phyloP scores from a whole-genome alignment of 306 rosid genomes.

The Acacia melanoxylon region DNA sequence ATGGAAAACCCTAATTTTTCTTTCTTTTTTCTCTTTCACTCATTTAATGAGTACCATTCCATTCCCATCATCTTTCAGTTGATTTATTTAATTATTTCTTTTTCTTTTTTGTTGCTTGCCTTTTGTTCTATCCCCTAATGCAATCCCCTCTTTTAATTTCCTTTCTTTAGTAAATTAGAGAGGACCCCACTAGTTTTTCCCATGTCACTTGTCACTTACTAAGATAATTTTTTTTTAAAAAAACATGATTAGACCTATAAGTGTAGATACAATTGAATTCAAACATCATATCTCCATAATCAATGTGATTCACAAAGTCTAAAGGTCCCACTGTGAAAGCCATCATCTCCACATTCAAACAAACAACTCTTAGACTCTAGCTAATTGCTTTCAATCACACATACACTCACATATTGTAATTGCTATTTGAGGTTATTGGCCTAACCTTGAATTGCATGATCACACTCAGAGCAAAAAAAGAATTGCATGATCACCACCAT shows the following conservation, averaged over 20 bases:
- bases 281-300: constrained; percentile 36
- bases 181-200: constrained; percentile 46
- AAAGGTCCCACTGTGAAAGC: constrained; percentile 35
- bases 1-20: constrained; percentile 63
- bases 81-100: constrained; percentile 35
- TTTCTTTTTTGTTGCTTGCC: constrained; percentile 46
- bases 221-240: neutral
- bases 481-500: neutral
- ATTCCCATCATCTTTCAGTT: constrained; percentile 60
- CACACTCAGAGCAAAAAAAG: too few relatives aligned
- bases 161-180: constrained; percentile 27
- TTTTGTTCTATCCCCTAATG: constrained; percentile 51
- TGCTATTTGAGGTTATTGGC: constrained; percentile 44
- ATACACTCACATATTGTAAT: constrained; percentile 14
- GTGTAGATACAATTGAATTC: constrained; percentile 34
- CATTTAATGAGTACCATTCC: constrained; percentile 41
- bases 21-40: constrained; percentile 66
- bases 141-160: constrained; percentile 32
- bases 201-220: constrained; percentile 43
- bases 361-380: constrained; percentile 15
- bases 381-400: constrained; percentile 29
- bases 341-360: constrained; percentile 27
- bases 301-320: constrained; percentile 47
- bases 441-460: constrained; percentile 27
- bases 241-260: constrained; percentile 33